Base-by-base conservation (phyloP, 257 asterid genomes). In the Lycium barbarum region DNA sequence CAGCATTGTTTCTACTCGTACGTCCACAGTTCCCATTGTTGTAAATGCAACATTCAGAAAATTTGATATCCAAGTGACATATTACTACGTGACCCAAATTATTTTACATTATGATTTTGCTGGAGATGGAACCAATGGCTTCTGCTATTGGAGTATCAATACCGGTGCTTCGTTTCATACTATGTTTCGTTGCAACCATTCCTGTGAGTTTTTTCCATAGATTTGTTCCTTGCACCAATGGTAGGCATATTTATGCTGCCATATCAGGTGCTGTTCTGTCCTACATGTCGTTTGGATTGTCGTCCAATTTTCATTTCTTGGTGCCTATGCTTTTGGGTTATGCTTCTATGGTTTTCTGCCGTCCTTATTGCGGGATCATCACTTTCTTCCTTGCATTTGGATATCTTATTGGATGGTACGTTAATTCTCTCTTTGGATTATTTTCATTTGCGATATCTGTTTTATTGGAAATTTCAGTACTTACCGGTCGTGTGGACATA, bases 381-480 rank as follows among this genome's bases (percentile, higher is more conserved):
- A 90, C 98, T 63, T 96, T 93, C 88, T 88, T 93, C 84, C 84
- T 90, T 43, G 97, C 95, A 45, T 95, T 96, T 79, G 97, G 98
- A 11, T 96, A 95, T 90, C 98, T 96, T 86, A 95, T 96, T 88
- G 98, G 99, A 86, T 96, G 99, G 99, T 96, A 87, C 33, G 86
- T 38, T 78, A 70, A 82, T 68, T 79, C 61, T 83, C 36, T 43
- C 15, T 33, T 65, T 22, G 40, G 2, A 67, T 68, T 36, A 36
- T 36, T 35, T 67, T 67, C 20, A 5, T 67, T 36, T 67, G 22
- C 2, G 49, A 36, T 68, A 53, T 68, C 78, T 68, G 53, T 68
- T 68, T 68, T 0, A 36, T 68, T 68, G 7, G 3, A 11, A 36
- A 68, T 68, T 6, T 36, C 76, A 68, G 10, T 36, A 3, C 65